Base-by-base conservation (phyloP, 139 green algal genomes). In the Medakamo hakoo region DNA sequence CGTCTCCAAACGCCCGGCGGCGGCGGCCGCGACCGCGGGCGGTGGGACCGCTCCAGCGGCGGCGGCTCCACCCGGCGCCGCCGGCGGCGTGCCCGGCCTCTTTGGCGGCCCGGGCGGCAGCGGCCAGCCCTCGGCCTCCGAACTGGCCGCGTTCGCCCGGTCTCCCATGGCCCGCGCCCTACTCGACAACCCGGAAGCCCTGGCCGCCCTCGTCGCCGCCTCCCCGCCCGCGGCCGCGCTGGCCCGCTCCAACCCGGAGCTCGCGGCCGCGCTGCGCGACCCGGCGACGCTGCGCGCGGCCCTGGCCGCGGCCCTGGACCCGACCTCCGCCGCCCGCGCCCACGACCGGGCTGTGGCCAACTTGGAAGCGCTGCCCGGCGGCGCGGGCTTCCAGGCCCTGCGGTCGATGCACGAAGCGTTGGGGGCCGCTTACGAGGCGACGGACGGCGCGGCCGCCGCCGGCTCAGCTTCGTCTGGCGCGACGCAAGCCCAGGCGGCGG, bases 341-440 rank as follows among this genome's bases (percentile, higher is more conserved):
- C 9, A 9, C 40, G 88, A 94, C 73, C 73, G 93, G 3, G 82
- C 90, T 3, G 75, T 98, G 65, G 78, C 62, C 60, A 97, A 98
- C 82, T 86, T 98, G 18, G 93, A 98, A 74, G 77, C 69, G 2
- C 81, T 93, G 63, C 93, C 93, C 0, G 93, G 89, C 55, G 40
- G 40, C 16, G 9, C n/a, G n/a, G 93, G 93, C 60, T 99, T 97
- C 78, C 96, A 98, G 72, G 78, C 80, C 24, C 82, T 99, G 64
- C 72, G 86, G 2, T 82, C 85, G 40, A 84, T 96, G 73, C 95
- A 95, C 67, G 80, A 91, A 56, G 82, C 84, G 29, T 78, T 96
- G 48, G 82, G 91, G 81, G 80, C 78, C 58, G 2, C 67, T 20
- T 4, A 9, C 22, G 27, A 3, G 49, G 61, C 27, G 20, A 9